Conservation (phyloP, 1,139 yeast species). For the Yamadazyma mexicana region DNA sequence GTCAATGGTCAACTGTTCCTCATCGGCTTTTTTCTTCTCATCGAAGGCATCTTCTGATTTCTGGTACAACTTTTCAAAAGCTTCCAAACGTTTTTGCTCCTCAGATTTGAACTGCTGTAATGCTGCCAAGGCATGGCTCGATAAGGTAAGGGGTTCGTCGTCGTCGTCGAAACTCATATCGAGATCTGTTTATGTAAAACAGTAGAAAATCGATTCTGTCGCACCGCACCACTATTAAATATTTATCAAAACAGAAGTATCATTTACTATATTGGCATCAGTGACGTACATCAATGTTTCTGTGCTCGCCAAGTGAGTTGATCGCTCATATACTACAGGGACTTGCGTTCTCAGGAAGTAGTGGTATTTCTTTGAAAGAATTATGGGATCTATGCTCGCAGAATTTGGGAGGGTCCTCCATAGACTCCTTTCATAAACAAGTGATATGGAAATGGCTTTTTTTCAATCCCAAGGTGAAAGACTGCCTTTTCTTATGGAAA, state of each 20-base stretch:
- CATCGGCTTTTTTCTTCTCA: constrained; percentile 17
- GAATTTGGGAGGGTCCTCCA: constrained; percentile 19
- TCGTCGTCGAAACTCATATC: constrained; percentile 29
- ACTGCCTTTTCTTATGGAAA: constrained; percentile 15
- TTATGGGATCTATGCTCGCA: constrained; percentile 29
- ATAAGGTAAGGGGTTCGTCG: constrained; percentile 49
- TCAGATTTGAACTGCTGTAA: constrained; percentile 69
- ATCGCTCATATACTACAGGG: constrained; percentile 28
- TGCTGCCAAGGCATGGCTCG: constrained; percentile 77
- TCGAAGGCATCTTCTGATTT: constrained; percentile 59
- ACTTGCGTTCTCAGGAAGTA: constrained; percentile 38
- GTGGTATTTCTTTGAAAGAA: constrained; percentile 30
- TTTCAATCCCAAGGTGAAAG: constrained; percentile 18
- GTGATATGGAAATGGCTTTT: constrained; percentile 45
- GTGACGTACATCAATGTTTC: constrained; percentile 11
- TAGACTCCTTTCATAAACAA: constrained; percentile 38
- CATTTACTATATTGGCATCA: neutral
- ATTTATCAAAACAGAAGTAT: neutral
- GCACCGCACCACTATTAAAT: neutral
- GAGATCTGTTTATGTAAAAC: no score
- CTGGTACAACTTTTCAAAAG: constrained; percentile 56
- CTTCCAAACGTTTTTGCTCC: constrained; percentile 57
- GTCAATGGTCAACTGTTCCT: constrained; percentile 45
- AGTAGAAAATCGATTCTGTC: no score
- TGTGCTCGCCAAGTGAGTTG: constrained; percentile 31